A percentile compares a stretch with the other conserved stretches of the same genome.
phyloP scores from a whole-genome alignment of 1,139 yeast species.

The Candida pseudoviswanathii region DNA sequence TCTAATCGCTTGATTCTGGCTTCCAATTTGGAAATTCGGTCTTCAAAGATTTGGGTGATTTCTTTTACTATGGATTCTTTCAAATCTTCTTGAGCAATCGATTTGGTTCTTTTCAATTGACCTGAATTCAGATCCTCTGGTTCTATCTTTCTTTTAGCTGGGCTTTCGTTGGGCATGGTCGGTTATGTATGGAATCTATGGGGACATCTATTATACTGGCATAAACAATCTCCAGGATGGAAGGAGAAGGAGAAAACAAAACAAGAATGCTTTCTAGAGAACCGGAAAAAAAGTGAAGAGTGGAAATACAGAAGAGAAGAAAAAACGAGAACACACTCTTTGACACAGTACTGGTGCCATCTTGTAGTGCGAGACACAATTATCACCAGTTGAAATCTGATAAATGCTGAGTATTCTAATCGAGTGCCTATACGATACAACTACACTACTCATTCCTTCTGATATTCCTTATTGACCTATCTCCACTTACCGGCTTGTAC shows the following conservation, averaged over 20 bases:
- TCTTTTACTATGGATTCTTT: conserved; percentile 21
- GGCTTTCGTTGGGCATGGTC: conserved; percentile 22
- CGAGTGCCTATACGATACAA: background rate
- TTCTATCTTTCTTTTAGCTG: conserved; percentile 23
- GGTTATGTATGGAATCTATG: background rate
- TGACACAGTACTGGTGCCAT: too few relatives aligned
- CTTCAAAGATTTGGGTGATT: conserved; percentile 22
- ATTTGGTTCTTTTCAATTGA: conserved; percentile 15
- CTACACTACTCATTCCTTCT: conserved; percentile 20
- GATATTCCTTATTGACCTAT: conserved; percentile 28
- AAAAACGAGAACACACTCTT: too few relatives aligned
- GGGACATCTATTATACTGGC: background rate
- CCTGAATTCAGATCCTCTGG: conserved; percentile 12
- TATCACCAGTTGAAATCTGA: background rate
- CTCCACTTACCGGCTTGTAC: conserved; percentile 16
- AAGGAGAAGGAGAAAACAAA: background rate
- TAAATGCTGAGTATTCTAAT: background rate
- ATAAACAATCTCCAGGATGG: too few relatives aligned
- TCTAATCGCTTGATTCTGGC: conserved; percentile 23
- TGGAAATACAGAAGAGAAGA: background rate
- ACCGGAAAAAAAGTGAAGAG: background rate
- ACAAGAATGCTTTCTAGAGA: background rate
- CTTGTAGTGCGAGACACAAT: background rate
- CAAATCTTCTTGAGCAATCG: conserved; percentile 17
- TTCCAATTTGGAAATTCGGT: conserved; percentile 23